These are phyloP conservation scores for Lizonia empirigonia DNA, from an alignment of 2,329 filamentous ascomycete species.

Conservation along the genomic window DNA sequence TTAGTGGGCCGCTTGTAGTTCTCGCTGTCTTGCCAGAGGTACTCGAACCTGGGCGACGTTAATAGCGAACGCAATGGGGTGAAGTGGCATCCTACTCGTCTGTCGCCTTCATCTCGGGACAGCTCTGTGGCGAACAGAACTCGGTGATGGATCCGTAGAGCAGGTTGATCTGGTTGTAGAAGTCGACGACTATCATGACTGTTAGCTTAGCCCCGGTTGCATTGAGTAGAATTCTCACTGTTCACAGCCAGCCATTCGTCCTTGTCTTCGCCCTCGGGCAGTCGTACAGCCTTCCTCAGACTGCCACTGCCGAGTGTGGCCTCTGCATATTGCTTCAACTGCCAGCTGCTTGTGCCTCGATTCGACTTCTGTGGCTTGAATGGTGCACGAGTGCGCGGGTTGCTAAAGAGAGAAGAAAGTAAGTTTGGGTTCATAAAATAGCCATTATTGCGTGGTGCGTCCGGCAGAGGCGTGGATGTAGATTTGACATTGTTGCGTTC, in stretches of 20 bases:
- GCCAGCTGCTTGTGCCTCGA: conserved; percentile 89
- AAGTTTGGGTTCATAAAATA: conserved; percentile 38
- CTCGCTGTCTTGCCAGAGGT: conserved; percentile 96
- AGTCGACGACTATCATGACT: conserved; percentile 84
- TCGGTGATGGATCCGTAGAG: conserved; percentile 98
- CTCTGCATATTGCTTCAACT: conserved; percentile 96
- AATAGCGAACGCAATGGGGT: background rate
- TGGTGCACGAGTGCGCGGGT: conserved; percentile 84
- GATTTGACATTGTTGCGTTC: conserved; percentile 16
- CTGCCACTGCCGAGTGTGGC: conserved; percentile 94
- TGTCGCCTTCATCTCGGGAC: conserved; percentile 99
- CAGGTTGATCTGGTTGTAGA: conserved; percentile 99
- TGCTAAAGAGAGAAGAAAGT: conserved; percentile 60
- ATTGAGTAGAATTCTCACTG: conserved; percentile 60
- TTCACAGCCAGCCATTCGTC: conserved; percentile 99
- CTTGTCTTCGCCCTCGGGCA: conserved; percentile 95
- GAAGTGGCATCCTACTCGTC: conserved; percentile 72
- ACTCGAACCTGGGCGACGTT: conserved; percentile 75
- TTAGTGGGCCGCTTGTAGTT: conserved; percentile 96
- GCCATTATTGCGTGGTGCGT: conserved; percentile 17
- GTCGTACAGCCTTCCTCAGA: conserved; percentile 91
- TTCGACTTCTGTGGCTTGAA: conserved; percentile 86
- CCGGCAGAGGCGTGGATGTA: conserved; percentile 10
- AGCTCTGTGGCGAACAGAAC: conserved; percentile 96
- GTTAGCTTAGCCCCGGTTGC: conserved; percentile 16